These are phyloP conservation scores for Cytospora chrysosperma DNA, from an alignment of 2,329 filamentous ascomycete genomes.

Conservation along the genomic window DNA sequence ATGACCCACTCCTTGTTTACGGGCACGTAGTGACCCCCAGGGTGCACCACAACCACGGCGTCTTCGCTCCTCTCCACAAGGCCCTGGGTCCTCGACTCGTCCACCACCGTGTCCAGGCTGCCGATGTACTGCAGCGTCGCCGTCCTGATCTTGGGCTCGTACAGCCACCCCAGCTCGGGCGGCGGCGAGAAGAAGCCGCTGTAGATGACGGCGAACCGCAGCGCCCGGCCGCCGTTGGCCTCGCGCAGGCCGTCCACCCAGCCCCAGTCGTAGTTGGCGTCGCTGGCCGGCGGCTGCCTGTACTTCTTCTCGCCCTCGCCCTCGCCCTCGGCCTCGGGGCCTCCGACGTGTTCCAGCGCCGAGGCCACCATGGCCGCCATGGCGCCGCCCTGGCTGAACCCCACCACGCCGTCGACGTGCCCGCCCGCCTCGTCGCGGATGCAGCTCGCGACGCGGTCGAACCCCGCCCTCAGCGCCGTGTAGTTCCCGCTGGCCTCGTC, in stretches of 20 bases:
- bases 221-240: slow-evolving; percentile 48
- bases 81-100: slow-evolving; percentile 67
- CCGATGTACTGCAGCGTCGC: slow-evolving; percentile 81
- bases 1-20: slow-evolving; percentile 80
- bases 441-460: slow-evolving; percentile 60
- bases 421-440: slow-evolving; percentile 62
- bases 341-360: slow-evolving; percentile 59
- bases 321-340: background rate
- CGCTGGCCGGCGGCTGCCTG: slow-evolving; percentile 34
- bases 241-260: slow-evolving; percentile 49
- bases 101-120: slow-evolving; percentile 82
- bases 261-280: slow-evolving; percentile 34
- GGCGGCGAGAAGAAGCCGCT: slow-evolving; percentile 71
- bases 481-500: slow-evolving; percentile 67
- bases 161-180: slow-evolving; percentile 64
- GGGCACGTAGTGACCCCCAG: slow-evolving; percentile 88
- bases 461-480: slow-evolving; percentile 65
- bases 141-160: slow-evolving; percentile 72
- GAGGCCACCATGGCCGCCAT: slow-evolving; percentile 70
- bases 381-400: slow-evolving; percentile 79
- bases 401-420: slow-evolving; percentile 74
- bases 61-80: slow-evolving; percentile 65
- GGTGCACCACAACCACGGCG: slow-evolving; percentile 63
- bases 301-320: slow-evolving; percentile 22
- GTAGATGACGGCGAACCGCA: slow-evolving; percentile 73